Evolutionary conservation across 306 rosid genomes (phyloP), one percentile per base, ranked within the genome.

Genomic region (Begonia loranthoides): DNA sequence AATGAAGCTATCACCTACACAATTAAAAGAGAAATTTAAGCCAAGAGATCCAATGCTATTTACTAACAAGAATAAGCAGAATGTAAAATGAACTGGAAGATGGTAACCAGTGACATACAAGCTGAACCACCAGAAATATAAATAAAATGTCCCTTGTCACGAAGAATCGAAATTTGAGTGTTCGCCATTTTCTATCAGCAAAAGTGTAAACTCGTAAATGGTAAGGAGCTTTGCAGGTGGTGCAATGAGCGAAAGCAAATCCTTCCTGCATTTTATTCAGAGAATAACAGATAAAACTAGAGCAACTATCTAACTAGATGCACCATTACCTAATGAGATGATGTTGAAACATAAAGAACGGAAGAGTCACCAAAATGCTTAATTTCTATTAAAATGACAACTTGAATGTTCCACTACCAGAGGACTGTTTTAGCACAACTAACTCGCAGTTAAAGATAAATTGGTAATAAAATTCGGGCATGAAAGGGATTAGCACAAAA

Each of bases 221-320:
- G 58, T 90, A 90, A 68, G 94, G 88, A 69, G 94, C 86, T 74
- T 90, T 90, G 75, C 99, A 90, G 57, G 99, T 90, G 49, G 95
- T 90, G 71, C 99, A 90, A 64, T 90, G 95, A 72, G 99, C 87
- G 80, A 90, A 90, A 53, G 99, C 99, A 82, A 90, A 86, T 54
- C 99, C 99, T 80, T 90, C 99, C 99, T 90, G 95, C 49, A 74
- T 75, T 33, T 46, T 15, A 50, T 54, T 17, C 61, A 10, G 48
- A 17, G 40, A 67, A n/a, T 17, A 39, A 49, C 59, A 75, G 52
- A 62, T 66, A 56, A 22, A 69, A 22, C 55, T 21, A 41, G 45
- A 21, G 46, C 40, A 67, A 50, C n/a, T 28, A 57, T 10, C n/a
- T 2, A 43, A n/a, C n/a, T 10, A 43, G 15, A 43, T 43, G 47